Evolutionary conservation across 1,139 yeast species (phyloP).

Genomic region (Magnusiomyces paraingens): DNA sequence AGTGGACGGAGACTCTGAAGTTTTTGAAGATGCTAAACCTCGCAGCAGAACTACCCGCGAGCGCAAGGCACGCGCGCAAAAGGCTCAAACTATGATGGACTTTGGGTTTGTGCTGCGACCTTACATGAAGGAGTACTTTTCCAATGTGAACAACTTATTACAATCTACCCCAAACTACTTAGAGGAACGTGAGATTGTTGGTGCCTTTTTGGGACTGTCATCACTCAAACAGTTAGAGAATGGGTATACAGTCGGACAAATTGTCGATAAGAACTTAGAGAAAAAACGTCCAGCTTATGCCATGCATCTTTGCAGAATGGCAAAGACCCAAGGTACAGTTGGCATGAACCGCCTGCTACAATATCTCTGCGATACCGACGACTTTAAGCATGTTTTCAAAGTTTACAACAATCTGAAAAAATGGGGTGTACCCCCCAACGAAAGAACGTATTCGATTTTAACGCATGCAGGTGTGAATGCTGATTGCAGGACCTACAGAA

Average conservation of each 20-base stretch:
- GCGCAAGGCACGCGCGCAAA: constrained; percentile 9
- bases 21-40: background rate
- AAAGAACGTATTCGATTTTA: constrained; percentile 12
- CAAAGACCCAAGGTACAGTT: constrained; percentile 12
- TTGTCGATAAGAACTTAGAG: constrained; percentile 8
- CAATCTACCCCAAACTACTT: constrained; percentile 7
- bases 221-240: constrained; percentile 9
- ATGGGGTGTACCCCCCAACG: constrained; percentile 14
- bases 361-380: constrained; percentile 6
- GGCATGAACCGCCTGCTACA: constrained; percentile 14
- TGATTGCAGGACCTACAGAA: background rate
- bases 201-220: constrained; percentile 11
- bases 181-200: constrained; percentile 10
- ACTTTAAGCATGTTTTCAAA: background rate
- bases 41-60: no score
- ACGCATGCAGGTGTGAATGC: background rate
- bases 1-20: background rate
- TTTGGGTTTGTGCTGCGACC: constrained; percentile 12
- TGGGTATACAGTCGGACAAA: constrained; percentile 12
- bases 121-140: constrained; percentile 11
- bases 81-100: constrained; percentile 9
- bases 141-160: constrained; percentile 6
- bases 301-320: constrained; percentile 15
- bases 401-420: constrained; percentile 14
- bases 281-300: constrained; percentile 11